These are phyloP conservation scores for Aspergillus hiratsukae DNA, from an alignment of 2,329 filamentous ascomycete species.

Conservation along the genomic window DNA sequence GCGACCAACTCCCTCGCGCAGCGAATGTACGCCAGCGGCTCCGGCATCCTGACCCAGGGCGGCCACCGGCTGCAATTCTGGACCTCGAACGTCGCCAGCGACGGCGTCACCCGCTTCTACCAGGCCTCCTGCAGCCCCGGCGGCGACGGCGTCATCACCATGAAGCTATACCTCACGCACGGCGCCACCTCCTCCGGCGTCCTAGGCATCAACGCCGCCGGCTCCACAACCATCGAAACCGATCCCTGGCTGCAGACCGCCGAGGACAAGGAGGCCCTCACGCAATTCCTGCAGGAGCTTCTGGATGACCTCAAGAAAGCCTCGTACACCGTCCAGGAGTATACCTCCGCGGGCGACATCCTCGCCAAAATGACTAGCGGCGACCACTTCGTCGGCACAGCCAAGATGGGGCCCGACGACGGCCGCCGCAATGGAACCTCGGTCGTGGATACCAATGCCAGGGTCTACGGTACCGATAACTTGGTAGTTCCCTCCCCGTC, in stretches of 20 bases:
- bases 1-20: slow-evolving; percentile 3
- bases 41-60: slow-evolving; percentile 15
- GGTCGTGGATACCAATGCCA: slow-evolving; percentile 60
- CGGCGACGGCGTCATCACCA: slow-evolving; percentile 10
- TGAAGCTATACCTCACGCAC: slow-evolving; percentile 20
- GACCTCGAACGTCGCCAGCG: slow-evolving; percentile 15
- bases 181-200: slow-evolving; percentile 16
- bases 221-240: slow-evolving; percentile 11
- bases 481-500: slow-evolving; percentile 29
- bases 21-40: slow-evolving; percentile 8
- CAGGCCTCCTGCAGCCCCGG: slow-evolving; percentile 17
- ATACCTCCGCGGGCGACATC: slow-evolving; percentile 8
- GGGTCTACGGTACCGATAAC: slow-evolving; percentile 65
- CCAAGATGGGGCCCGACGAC: slow-evolving; percentile 57
- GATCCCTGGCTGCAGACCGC: slow-evolving; percentile 14
- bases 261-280: slow-evolving; percentile 11
- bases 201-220: slow-evolving; percentile 11
- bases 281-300: slow-evolving; percentile 11
- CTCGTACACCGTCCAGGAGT: slow-evolving; percentile 11
- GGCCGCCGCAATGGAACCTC: slow-evolving; percentile 51
- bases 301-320: slow-evolving; percentile 12
- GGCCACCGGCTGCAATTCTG: slow-evolving; percentile 20
- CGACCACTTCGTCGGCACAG: slow-evolving; percentile 48
- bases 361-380: slow-evolving; percentile 41
- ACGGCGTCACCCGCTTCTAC: slow-evolving; percentile 17